Base-by-base conservation (phyloP, 2,329 filamentous ascomycete genomes). In the Gnomoniopsis sp. region DNA sequence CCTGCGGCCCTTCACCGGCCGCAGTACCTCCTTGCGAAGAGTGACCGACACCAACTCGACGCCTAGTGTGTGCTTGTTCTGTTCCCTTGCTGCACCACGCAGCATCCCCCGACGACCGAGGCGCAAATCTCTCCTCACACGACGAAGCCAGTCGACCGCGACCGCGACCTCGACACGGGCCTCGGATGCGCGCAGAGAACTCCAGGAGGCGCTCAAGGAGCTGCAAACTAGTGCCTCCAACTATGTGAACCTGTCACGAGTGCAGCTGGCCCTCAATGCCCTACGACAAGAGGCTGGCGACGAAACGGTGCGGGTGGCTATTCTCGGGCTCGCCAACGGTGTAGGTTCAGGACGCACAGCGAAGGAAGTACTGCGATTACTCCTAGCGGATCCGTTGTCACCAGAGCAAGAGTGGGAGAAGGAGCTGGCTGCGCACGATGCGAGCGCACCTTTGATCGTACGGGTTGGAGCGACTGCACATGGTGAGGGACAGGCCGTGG, bases 211-310 rank as follows among this genome's bases (percentile, higher is more conserved):
- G 2, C 76, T 93, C 0, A 70, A 79, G 1, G 79, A 83, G 22
- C 77, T 93, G 2, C 80, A 88, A 65, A 82, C 81, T 53, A 75
- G 83, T 51, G 84, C 85, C 2, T 79, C 83, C 23, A 81, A 79
- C 59, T 81, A 86, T 65, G 79, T 89, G 55, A 88, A 88, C 67
- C 79, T 88, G n/a, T 85, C 88, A 33, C 80, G 88, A 57, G 70
- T 93, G 49, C 87, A 90, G 71, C 81, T 93, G 65, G 89, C 89
- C 14, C 74, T 91, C 22, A 81, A 85, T 63, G 86, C 88, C 22
- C 70, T 88, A 60, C 79, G 81, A 36, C 82, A 88, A 67, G 67
- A 71, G 1, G 72, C 81, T 0, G 85, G 85, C 3, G 68, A 78
- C 38, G 85, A 88, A 69, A 77, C 81, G 2, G 77, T 87, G 34